Conservation (phyloP, 1,284 basidiomycete genomes). For the Austroboletus niveus region DNA sequence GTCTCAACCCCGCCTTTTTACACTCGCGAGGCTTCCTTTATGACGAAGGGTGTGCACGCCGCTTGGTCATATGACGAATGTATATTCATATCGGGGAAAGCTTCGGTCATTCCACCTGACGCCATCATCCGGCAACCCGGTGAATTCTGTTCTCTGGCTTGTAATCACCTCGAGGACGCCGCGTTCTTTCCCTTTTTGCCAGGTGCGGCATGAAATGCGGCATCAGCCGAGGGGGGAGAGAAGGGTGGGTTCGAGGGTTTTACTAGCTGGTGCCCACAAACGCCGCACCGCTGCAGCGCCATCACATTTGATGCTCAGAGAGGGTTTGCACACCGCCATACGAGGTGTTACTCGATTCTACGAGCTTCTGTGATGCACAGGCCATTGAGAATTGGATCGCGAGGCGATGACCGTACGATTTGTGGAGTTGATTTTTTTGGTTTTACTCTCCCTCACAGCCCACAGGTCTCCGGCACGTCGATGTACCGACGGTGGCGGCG, state of each 20-base stretch:
- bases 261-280: background rate
- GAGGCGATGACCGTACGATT: background rate
- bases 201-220: background rate
- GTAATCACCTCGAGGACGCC: slow-evolving; percentile 33
- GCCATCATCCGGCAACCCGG: slow-evolving; percentile 9
- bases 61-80: slow-evolving; percentile 8
- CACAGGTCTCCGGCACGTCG: background rate
- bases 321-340: background rate
- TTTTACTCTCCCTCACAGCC: background rate
- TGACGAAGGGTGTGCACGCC: slow-evolving; percentile 13
- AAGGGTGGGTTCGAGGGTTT: slow-evolving; percentile 18
- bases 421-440: background rate
- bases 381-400: slow-evolving; percentile 8
- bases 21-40: slow-evolving; percentile 14
- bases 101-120: slow-evolving; percentile 6
- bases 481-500: background rate
- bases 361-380: slow-evolving; percentile 7
- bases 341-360: background rate
- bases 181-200: slow-evolving; percentile 13
- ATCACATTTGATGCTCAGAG: background rate
- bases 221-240: background rate
- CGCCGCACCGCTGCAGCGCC: background rate
- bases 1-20: slow-evolving; percentile 26
- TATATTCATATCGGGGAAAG: background rate
- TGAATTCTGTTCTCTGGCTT: slow-evolving; percentile 12